Evolutionary conservation across 2,329 filamentous ascomycete species (phyloP), one percentile per base, ranked within the genome.

Genomic region (Colletotrichum cereale): DNA sequence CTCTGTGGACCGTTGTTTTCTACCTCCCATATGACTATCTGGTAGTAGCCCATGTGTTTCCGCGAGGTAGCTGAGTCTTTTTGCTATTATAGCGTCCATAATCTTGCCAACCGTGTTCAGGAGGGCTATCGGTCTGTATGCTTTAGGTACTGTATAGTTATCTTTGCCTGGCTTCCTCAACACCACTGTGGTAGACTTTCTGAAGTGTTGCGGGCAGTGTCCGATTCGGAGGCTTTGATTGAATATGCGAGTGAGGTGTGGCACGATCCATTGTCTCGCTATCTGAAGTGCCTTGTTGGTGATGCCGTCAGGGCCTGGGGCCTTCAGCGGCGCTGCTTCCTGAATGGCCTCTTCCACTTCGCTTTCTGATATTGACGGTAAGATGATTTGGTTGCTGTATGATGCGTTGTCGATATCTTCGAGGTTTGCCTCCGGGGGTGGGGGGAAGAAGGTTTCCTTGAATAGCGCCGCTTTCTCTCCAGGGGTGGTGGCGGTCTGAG

Each of bases 301-400:
- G 60, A 77, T 73, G 31, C 73, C 57, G 53, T 76, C 66, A 29
- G 60, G 42, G 21, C 75, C 70, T 53, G 71, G 72, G 16, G 73
- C 73, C 67, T 74, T 76, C 48, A 73, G 67, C 36, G 68, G 68
- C 26, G 73, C 60, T 64, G 74, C 75, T 66, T 75, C 66, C 14
- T 55, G 21, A 14, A 64, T 60, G n/a, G 66, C 61, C 18, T 64
- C 53, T 24, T 69, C 36, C 2, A 64, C 42, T 57, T 69, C 52
- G 5, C 29, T 36, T 42, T 57, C 44, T 11, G 8, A 31, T 40
- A 66, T 29, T 42, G 8, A 50, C 24, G 40, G 65, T 21, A 62
- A 18, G 3, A 14, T 6, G 1, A 67, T 50, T 18, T 67, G 31
- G 57, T 67, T 55, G 24, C 60, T 62, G 26, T 57, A 67, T 16